A percentile compares a stretch with the other conserved stretches of the same genome.
These are phyloP conservation scores for Irpex sp. DNA, from an alignment of 1,284 basidiomycete species.

Conservation along the genomic window DNA sequence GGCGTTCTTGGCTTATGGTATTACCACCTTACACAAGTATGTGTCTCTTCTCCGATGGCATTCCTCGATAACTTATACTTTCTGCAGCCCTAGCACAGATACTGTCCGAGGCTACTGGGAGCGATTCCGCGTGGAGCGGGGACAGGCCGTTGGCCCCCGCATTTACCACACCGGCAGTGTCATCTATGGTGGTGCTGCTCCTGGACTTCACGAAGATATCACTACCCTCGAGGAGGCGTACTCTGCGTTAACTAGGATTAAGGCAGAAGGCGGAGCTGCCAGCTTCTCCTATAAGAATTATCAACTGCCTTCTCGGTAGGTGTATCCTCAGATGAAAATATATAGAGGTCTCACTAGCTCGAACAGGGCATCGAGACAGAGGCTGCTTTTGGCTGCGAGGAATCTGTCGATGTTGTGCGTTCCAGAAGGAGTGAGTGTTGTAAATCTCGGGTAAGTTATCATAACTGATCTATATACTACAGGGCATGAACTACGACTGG, in stretches of 20 bases:
- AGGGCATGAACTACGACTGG: conserved; percentile 77
- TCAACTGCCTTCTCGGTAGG: conserved; percentile 59
- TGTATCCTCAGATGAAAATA: background rate
- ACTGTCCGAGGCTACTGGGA: conserved; percentile 60
- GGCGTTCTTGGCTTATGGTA: conserved; percentile 72
- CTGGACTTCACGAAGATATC: conserved; percentile 58
- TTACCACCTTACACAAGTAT: conserved; percentile 75
- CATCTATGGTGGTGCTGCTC: conserved; percentile 58
- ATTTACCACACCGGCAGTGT: conserved; percentile 66
- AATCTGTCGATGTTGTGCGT: conserved; percentile 68
- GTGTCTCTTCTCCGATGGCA: background rate
- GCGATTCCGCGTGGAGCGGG: conserved; percentile 62
- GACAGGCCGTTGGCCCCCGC: conserved; percentile 62
- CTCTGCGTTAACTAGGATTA: conserved; percentile 62
- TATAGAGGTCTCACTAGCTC: background rate
- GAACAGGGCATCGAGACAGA: conserved; percentile 61
- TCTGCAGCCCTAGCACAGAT: conserved; percentile 54
- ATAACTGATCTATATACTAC: background rate
- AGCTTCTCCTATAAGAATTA: conserved; percentile 78
- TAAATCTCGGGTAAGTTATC: background rate
- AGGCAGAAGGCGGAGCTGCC: conserved; percentile 64
- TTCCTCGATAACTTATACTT: background rate
- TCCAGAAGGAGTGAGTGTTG: conserved; percentile 53
- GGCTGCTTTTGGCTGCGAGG: conserved; percentile 56
- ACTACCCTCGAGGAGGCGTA: conserved; percentile 56